Percentiles rank a stretch among this genome's conserved stretches.
phyloP scores from a whole-genome alignment of 2,329 filamentous ascomycete species.

The Fusarium sp. region DNA sequence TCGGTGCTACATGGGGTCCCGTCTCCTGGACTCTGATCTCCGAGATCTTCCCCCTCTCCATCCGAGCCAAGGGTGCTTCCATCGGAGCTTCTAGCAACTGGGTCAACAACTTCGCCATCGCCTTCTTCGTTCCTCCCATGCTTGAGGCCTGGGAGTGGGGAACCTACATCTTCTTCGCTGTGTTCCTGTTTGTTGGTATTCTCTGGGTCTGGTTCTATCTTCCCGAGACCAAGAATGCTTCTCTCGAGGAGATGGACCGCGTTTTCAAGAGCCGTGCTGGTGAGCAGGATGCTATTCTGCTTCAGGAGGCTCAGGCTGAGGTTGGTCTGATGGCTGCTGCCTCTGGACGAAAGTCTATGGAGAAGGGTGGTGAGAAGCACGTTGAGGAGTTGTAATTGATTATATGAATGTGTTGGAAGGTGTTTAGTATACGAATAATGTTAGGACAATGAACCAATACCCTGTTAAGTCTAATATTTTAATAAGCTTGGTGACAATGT shows the following conservation, averaged over 20 bases:
- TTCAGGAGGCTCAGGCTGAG: constrained; percentile 40
- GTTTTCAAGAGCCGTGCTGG: constrained; percentile 58
- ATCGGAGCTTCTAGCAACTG: constrained; percentile 58
- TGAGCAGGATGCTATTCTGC: constrained; percentile 36
- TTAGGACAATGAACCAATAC: background rate
- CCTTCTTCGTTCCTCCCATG: constrained; percentile 58
- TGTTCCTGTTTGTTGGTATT: constrained; percentile 58
- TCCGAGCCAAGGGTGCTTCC: constrained; percentile 57
- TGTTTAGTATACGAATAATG: background rate
- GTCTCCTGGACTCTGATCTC: constrained; percentile 61
- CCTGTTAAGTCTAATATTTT: no score
- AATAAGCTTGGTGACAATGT: background rate
- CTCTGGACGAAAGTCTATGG: background rate
- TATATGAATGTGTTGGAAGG: background rate
- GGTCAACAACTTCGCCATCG: constrained; percentile 60
- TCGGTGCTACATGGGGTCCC: constrained; percentile 58
- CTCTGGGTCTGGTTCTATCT: constrained; percentile 63
- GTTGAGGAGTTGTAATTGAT: constrained; percentile 11
- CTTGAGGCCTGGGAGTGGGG: constrained; percentile 55
- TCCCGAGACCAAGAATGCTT: constrained; percentile 66
- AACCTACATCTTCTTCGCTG: constrained; percentile 68
- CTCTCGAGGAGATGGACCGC: constrained; percentile 65
- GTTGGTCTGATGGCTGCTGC: constrained; percentile 25
- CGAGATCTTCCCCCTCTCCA: constrained; percentile 59
- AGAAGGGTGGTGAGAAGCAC: constrained; percentile 20